Evolutionary conservation across 2,329 filamentous ascomycete genomes (phyloP).

Genomic region (Xylariaceae sp.): DNA sequence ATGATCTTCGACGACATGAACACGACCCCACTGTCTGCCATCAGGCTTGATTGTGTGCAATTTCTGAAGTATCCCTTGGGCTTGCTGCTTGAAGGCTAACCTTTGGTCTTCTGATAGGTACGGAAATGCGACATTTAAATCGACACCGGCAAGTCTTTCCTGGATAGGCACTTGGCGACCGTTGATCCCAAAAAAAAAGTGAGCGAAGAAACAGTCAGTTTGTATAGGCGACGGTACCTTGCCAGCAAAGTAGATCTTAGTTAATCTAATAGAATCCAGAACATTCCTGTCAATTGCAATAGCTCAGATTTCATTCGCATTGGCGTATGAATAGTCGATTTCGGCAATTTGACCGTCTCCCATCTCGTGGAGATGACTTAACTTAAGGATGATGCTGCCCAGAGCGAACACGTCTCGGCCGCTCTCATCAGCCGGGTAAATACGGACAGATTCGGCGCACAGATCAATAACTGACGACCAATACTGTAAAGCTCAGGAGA

Average conservation of each 20-base stretch:
- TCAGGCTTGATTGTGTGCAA: slow-evolving; percentile 27
- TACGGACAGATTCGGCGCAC: slow-evolving; percentile 38
- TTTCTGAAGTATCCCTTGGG: slow-evolving; percentile 40
- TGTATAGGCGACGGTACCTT: slow-evolving; percentile 39
- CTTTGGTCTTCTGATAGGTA: slow-evolving; percentile 44
- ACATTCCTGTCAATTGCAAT: slow-evolving; percentile 37
- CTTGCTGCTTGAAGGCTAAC: slow-evolving; percentile 44
- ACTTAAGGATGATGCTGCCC: slow-evolving; percentile 18
- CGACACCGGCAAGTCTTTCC: slow-evolving; percentile 46
- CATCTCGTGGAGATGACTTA: slow-evolving; percentile 24
- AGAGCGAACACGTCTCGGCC: slow-evolving; percentile 50
- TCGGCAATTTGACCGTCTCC: slow-evolving; percentile 34
- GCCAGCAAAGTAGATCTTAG: slow-evolving; percentile 47
- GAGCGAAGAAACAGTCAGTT: not conserved
- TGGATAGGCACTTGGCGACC: slow-evolving; percentile 45
- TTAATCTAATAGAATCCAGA: slow-evolving; percentile 41
- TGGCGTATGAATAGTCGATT: slow-evolving; percentile 47
- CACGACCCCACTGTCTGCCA: slow-evolving; percentile 22
- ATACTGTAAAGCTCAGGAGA: slow-evolving; percentile 36
- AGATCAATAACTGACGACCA: slow-evolving; percentile 41
- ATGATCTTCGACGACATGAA: slow-evolving; percentile 34
- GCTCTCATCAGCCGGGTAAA: slow-evolving; percentile 43
- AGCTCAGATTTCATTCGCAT: slow-evolving; percentile 47
- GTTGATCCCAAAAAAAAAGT: slow-evolving; percentile 40
- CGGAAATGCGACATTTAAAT: slow-evolving; percentile 44